A percentile compares a stretch with the other conserved stretches of the same genome.
Conservation (phyloP, 495 filamentous ascomycete species). For the Xylaria longipes region DNA sequence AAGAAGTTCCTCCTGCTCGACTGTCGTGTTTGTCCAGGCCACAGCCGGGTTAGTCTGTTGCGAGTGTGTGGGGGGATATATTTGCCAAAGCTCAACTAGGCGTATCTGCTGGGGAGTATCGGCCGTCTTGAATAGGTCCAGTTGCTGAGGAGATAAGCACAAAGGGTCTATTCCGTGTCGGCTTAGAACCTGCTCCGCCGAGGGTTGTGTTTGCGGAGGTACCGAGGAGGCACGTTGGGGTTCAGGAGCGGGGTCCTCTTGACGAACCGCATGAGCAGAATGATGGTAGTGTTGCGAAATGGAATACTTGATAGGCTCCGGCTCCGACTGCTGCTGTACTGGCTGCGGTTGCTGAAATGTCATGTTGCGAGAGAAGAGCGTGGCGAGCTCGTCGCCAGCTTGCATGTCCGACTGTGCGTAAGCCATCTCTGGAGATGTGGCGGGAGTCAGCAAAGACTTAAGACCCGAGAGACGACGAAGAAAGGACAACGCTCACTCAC, state of each 20-base stretch:
- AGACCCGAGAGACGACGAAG: background rate
- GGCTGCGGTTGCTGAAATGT: slow-evolving; percentile 55
- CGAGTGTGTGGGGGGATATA: slow-evolving; percentile 56
- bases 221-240: slow-evolving; percentile 55
- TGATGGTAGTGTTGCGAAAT: slow-evolving; percentile 80
- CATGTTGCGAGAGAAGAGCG: slow-evolving; percentile 71
- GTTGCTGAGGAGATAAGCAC: slow-evolving; percentile 61
- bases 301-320: slow-evolving; percentile 62
- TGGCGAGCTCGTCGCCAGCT: slow-evolving; percentile 67
- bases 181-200: slow-evolving; percentile 52
- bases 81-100: slow-evolving; percentile 71
- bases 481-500: slow-evolving; percentile 27
- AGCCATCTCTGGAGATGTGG: slow-evolving; percentile 36
- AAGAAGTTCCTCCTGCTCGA: slow-evolving; percentile 58
- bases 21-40: slow-evolving; percentile 53
- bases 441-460: background rate
- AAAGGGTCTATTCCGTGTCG: slow-evolving; percentile 61
- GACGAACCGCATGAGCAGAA: slow-evolving; percentile 60
- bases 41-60: slow-evolving; percentile 50
- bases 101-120: slow-evolving; percentile 62
- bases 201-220: slow-evolving; percentile 51
- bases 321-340: slow-evolving; percentile 39
- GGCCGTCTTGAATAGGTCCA: slow-evolving; percentile 66
- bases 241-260: slow-evolving; percentile 38
- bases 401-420: slow-evolving; percentile 53